A percentile compares a stretch with the other conserved stretches of the same genome.
Evolutionary conservation across 2,329 filamentous ascomycete species (phyloP).

Genomic region (Trichophyton equinum): DNA sequence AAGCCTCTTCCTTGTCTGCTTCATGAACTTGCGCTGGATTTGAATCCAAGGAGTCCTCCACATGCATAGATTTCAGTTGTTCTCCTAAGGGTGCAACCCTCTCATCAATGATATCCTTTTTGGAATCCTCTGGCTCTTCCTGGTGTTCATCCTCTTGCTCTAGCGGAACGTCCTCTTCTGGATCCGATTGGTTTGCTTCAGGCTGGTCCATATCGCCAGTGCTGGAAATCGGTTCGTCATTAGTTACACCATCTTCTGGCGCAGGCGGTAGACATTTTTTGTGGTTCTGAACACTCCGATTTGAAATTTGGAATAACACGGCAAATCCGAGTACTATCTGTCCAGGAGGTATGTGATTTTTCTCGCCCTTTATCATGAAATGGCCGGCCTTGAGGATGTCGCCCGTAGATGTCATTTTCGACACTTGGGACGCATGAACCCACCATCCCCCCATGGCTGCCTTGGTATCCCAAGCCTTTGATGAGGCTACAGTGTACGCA

Average conservation of each 20-base stretch:
- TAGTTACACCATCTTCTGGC: not conserved
- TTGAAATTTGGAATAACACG: constrained; percentile 76
- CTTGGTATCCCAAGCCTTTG: constrained; percentile 90
- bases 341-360: constrained; percentile 80
- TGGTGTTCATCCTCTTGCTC: not conserved
- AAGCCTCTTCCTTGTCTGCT: not conserved
- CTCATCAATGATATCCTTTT: not conserved
- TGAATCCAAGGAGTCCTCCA: not conserved
- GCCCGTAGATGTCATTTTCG: constrained; percentile 66
- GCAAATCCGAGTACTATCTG: constrained; percentile 80
- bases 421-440: constrained; percentile 82
- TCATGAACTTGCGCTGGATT: not conserved
- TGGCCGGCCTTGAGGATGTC: constrained; percentile 67
- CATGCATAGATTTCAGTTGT: not conserved
- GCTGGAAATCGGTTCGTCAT: not conserved
- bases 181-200: not conserved
- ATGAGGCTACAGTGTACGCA: constrained; percentile 69
- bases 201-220: not conserved
- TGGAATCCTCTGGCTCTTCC: not conserved
- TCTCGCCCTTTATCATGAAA: constrained; percentile 73
- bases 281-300: constrained; percentile 72
- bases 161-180: not conserved
- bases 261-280: constrained; percentile 50
- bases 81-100: not conserved
- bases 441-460: constrained; percentile 94